Base-by-base conservation (phyloP, 2,329 filamentous ascomycete genomes). In the Colletotrichum liriopes region DNA sequence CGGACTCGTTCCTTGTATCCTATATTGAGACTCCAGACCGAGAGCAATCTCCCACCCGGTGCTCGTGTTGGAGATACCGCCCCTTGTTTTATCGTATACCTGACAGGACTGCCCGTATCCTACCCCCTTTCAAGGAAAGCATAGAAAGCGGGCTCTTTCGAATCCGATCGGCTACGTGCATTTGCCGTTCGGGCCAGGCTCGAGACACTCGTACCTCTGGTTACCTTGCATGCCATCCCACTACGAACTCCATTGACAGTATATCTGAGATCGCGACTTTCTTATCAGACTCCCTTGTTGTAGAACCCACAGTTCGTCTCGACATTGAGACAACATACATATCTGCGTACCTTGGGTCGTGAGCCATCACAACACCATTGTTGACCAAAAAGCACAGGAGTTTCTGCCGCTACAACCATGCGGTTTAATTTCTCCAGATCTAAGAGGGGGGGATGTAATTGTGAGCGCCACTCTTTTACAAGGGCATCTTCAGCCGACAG, bases 161-260 rank as follows among this genome's bases (percentile, higher is more conserved):
- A 39, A 47, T n/a, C 59, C 29, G 45, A n/a, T 32, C 54, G 65
- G 69, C 29, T 60, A 29, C 65, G 20, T 72, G 69, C 69, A 65
- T 45, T 35, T 20, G 20, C 29, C 35, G 29, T 47, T 37, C 45
- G 69, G 69, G 59, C 59, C 43, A 47, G 11, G 39, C 26, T 37
- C 39, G 39, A 51, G 43, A 43, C 5, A 23, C 23, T 29, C 23
- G 23, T 32, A 16, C 20, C 2, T 18, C 35, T 32, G 9, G 23
- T 55, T 39, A 2, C 12, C 11, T 45, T 23, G 3, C 7, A 32
- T n/a, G 7, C 18, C 12, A 14, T 43, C 16, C 52, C 35, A n/a
- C 18, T 35, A 41, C 8, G 20, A 37, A n/a, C 29, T 12, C 37
- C 37, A 18, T 54, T n/a, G n/a, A 12, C 11, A 45, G 18, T 12